Base-by-base conservation (phyloP, 441 rosid genomes). In the Metrosideros polymorpha region DNA sequence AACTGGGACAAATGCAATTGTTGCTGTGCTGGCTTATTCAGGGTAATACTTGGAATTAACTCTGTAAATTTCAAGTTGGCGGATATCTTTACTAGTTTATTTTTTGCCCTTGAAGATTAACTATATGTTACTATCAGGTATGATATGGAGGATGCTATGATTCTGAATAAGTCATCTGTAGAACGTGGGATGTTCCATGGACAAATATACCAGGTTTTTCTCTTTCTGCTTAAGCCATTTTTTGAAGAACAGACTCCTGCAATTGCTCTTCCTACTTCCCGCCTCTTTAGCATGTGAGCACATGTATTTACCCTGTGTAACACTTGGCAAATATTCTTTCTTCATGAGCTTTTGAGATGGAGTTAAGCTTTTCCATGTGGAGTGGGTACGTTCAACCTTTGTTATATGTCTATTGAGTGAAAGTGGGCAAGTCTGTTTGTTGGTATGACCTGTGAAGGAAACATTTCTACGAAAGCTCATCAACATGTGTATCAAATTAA, bases 71-170 rank as follows among this genome's bases (percentile, higher is more conserved):
- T 71, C 79, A 10, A 71, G 79, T 47, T 71, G 79, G 39, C 22
- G 15, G 39, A 29, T 47, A 51, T 49, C 39, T 47, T 50, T 51
- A 42, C 24, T 82, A 24, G 22, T 8, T 27, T 32, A 54, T 30
- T 63, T 61, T 57, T 32, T 2, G n/a, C 25, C 29, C 76, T 66
- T n/a, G 22, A 22, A 39, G 43, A 43, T 85, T 51, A 71, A 71
- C n/a, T 25, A 42, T 85, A 19, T 53, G 39, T 17, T 53, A 43
- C 55, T 85, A 71, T 86, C 86, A 98, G 99, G 82, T 98, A 94
- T 90, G 99, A 98, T 90, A 98, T 98, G 99, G 99, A 98, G 94
- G 99, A 98, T 91, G 98, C 99, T 15, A 98, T 98, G 99, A 98
- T 98, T 90, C 86, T 98, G 86, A 98, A 98, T 86, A 98, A 98